Base-by-base conservation (phyloP, 129 eudicot genomes). In the Centella asiatica region DNA sequence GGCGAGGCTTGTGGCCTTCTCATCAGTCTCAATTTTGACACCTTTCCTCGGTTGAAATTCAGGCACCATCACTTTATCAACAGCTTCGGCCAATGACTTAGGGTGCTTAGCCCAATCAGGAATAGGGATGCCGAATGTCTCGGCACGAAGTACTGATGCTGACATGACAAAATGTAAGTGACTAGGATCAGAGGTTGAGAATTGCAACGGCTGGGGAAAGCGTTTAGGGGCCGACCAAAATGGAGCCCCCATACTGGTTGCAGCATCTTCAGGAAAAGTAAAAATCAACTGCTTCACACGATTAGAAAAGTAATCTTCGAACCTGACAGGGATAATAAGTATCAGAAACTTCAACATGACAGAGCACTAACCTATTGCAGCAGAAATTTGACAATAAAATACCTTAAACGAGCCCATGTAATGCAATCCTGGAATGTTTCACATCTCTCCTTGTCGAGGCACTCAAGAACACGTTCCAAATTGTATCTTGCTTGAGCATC, bases 171-270 rank as follows among this genome's bases (percentile, higher is more conserved):
- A 90, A 6, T 86, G 90, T 32, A 90, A 95, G 69, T 86, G 97
- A 65, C 81, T 83, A 7, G 67, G 71, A 64, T 90, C 97, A 49
- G 80, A 29, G 37, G 73, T 47, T 39, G 95, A 81, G 67, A 86
- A 86, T 69, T 76, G 86, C 67, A 89, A 62, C 26, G 92, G 88
- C 48, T 79, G 95, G 20, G 97, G 97, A 65, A 85, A 89, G 42
- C 97, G 80, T 69, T 90, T 90, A 12, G 97, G 97, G 36, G 97
- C 95, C 25, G 97, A 90, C 97, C 97, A 90, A 67, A 90, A 90
- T 24, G 94, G 97, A 26, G 85, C 89, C 33, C 97, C 97, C 4
- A 89, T 86, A 75, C 94, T 90, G 19, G 95, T 90, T n/a, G 69
- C 71, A 32, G 94, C 95, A 53, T 90, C 95, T 72, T 90, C 97